These are phyloP conservation scores for Leccinum longicurvipes DNA, from an alignment of 768 basidiomycete genomes.

Conservation along the genomic window DNA sequence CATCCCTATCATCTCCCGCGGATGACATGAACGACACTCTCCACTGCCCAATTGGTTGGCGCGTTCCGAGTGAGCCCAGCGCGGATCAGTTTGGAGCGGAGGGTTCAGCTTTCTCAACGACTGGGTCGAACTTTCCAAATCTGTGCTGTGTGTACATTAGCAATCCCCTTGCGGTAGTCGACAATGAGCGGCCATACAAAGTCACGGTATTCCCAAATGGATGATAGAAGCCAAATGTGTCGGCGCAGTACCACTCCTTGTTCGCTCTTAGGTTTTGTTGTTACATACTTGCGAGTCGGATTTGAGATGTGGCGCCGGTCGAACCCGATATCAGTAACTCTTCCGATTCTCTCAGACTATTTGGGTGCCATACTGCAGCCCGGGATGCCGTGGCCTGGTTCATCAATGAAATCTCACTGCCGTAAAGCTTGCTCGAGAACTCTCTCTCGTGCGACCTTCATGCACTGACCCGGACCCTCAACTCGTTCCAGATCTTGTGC, in stretches of 20 bases:
- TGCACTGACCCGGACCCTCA: not conserved
- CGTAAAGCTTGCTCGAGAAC: not conserved
- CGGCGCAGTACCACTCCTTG: not conserved
- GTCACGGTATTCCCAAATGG: constrained; percentile 5
- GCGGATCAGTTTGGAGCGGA: constrained; percentile 8
- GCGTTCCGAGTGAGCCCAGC: constrained; percentile 2
- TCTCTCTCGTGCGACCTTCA: not conserved
- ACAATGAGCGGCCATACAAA: not conserved
- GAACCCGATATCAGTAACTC: not conserved
- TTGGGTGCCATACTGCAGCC: not conserved
- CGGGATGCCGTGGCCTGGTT: not conserved
- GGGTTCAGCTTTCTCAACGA: not conserved
- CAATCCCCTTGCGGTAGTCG: constrained; percentile 6
- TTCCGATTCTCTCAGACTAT: not conserved
- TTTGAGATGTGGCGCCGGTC: not conserved
- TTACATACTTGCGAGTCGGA: not conserved
- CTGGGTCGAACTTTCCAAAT: constrained; percentile 12
- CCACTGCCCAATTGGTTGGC: constrained; percentile 1
- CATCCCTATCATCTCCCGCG: constrained; percentile 3
- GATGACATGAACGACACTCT: not conserved
- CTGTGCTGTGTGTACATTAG: constrained; percentile 1
- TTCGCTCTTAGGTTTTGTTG: not conserved
- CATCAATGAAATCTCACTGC: not conserved
- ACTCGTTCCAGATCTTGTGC: constrained; percentile 9
- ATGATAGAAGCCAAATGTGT: not conserved